Conservation (phyloP, 148 eudicot genomes). For the Nepenthes mirabilis region DNA sequence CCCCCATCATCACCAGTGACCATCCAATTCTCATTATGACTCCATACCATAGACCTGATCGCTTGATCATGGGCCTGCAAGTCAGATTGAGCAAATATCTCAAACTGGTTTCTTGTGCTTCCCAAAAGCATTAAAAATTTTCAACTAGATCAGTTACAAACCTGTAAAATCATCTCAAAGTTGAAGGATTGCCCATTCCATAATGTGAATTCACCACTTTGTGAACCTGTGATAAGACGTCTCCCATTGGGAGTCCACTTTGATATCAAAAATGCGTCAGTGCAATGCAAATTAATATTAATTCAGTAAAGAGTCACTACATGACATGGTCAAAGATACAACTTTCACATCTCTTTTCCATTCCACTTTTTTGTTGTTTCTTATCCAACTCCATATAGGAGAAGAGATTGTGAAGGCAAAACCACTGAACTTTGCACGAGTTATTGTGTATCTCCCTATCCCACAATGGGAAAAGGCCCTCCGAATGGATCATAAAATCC, state of each 20-base stretch:
- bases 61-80: constrained; percentile 98
- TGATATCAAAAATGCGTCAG: constrained; percentile 16
- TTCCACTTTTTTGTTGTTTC: too few relatives aligned
- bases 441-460: too few relatives aligned
- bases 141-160: constrained; percentile 10
- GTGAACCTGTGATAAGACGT: constrained; percentile 96
- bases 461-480: too few relatives aligned
- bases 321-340: neutral
- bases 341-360: neutral
- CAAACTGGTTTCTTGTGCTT: neutral
- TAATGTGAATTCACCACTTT: constrained; percentile 94
- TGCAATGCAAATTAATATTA: constrained; percentile 1
- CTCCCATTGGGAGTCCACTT: constrained; percentile 99
- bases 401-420: too few relatives aligned
- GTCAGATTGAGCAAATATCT: neutral
- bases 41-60: constrained; percentile 97
- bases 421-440: too few relatives aligned
- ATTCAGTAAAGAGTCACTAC: neutral
- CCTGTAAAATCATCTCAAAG: constrained; percentile 99
- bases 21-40: constrained; percentile 99
- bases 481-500: too few relatives aligned
- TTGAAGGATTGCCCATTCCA: constrained; percentile 98
- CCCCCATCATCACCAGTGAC: constrained; percentile 99
- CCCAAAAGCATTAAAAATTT: neutral
- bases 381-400: too few relatives aligned